phyloP scores from a whole-genome alignment of 1,284 basidiomycete genomes.

The Leccinum subfulvum region DNA sequence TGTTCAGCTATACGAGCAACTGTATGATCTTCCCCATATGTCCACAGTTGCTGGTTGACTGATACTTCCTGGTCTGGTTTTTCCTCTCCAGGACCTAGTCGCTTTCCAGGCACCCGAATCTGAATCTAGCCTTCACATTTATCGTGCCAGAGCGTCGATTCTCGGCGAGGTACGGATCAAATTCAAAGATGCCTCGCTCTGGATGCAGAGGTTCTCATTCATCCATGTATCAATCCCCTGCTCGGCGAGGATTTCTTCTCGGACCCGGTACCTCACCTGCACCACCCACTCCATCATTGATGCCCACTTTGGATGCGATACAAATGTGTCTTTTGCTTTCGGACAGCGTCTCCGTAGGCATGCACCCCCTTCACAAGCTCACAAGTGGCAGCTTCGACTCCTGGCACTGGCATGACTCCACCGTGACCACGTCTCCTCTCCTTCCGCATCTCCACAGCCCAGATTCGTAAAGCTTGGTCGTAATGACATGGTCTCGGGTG shows the following conservation, averaged over 20 bases:
- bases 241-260: background rate
- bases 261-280: background rate
- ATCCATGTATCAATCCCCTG: background rate
- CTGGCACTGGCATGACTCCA: too few species aligned
- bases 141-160: background rate
- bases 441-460: too few species aligned
- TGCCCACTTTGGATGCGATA: too few species aligned
- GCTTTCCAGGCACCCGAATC: background rate
- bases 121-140: background rate
- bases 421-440: too few species aligned
- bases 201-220: background rate
- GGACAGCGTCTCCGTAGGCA: too few species aligned
- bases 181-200: background rate
- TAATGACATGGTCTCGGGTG: too few species aligned
- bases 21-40: background rate
- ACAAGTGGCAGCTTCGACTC: too few species aligned
- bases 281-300: too few species aligned
- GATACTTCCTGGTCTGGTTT: background rate
- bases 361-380: too few species aligned
- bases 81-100: background rate
- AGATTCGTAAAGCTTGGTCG: too few species aligned
- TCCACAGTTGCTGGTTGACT: background rate
- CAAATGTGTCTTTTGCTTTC: too few species aligned
- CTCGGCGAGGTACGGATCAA: background rate
- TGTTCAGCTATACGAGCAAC: background rate